Base-by-base conservation (phyloP, 441 rosid species). In the Populus tomentosa region DNA sequence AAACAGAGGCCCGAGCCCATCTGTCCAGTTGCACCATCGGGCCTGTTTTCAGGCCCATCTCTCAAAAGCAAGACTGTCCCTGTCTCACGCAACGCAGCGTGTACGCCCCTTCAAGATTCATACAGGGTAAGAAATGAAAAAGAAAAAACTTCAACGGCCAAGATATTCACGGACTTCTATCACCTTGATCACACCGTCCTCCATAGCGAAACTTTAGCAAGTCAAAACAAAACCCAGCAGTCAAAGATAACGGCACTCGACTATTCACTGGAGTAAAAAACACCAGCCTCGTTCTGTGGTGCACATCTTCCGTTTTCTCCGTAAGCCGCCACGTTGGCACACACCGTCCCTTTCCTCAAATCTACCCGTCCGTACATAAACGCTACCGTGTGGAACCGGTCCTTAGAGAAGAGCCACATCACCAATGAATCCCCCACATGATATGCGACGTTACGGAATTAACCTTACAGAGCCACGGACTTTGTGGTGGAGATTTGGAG, bases 401-500 rank as follows among this genome's bases (percentile, higher is more conserved):
- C 18, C 24, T 38, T 46, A 14, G 1, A 6, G 26, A 75, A 64
- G 64, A 2, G 81, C 83, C 89, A 90, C 86, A 85, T 86, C 84
- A 82, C 50, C 10, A 2, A 2, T 1, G 87, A 86, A 79, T 64
- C 69, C 90, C 85, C 79, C 79, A 75, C 78, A 66, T 73, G 80
- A 79, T 30, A 4, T 10, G 62, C 66, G 81, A 26, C 90, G 86
- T 86, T 85, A 83, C 95, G 75, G 11, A 77, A 79, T 70, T 83
- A 79, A 59, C 91, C 90, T 79, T 84, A 30, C 32, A 50, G 9
- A 32, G 61, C 8, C 72, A 61, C 46, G 33, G 75, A 78, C 81
- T 84, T 89, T 90, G 90, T 92, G 97, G 97, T 82, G 80, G 89
- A 84, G 82, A 84, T 30, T 81, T 28, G 85, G 77, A 42, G 80